Base-by-base conservation (phyloP, 768 basidiomycete species). In the Exidia glandulosa region DNA sequence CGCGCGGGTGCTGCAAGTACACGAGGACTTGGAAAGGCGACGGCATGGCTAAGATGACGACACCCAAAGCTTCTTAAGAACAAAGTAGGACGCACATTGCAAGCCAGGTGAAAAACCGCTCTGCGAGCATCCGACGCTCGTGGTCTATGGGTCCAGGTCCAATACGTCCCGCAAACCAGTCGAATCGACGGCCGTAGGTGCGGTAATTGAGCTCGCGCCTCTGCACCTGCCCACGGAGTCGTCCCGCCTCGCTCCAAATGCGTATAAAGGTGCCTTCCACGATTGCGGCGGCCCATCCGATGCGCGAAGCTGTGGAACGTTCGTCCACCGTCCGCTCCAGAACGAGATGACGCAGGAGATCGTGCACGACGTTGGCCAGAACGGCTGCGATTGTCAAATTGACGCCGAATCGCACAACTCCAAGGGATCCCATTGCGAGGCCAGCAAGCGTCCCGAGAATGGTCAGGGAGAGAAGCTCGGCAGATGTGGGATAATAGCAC, bases 251-350 rank as follows among this genome's bases (percentile, higher is more conserved):
- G 37, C 76, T 80, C 25, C 71, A 72, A 68, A 84, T 72, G 29
- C 82, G 72, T 48, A 85, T 76, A 9, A 81, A 45, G 0, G 80
- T 66, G 58, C 82, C 79, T 63, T 84, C 82, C 0, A 74, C 37
- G 1, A 80, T 71, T 0, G 82, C 81, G 0, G 71, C 7, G 4
- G 73, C 23, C 77, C 79, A 80, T n/a, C 62, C 62, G 2, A 63
- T 9, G 12, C 76, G 73, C 0, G 10, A 19, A 6, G 81, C 56
- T 14, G 66, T 74, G 5, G 75, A 73, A 36, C 52, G 59, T 16
- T 31, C 19, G 32, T 60, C 59, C 1, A 34, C 54, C 32, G 70
- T 66, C 16, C 77, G 71, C n/a, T 73, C 67, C 0, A 66, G 69
- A 55, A 83, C 72, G 19, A 81, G 67, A 59, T 83, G 79, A 0